These are phyloP conservation scores for Crithidia expoeki DNA, from an alignment of 208 protist genomes.

Conservation along the genomic window DNA sequence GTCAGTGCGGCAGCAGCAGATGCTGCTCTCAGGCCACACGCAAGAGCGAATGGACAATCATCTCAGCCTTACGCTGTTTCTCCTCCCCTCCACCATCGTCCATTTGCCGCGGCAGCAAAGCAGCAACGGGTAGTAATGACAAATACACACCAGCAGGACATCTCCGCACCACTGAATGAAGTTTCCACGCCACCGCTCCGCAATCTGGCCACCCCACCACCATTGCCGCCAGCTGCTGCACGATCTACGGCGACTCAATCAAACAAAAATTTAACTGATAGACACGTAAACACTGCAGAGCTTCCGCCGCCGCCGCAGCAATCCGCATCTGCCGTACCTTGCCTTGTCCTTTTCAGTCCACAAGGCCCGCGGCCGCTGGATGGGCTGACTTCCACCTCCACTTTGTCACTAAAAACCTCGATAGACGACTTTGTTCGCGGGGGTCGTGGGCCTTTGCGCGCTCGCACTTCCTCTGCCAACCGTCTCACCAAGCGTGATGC, in stretches of 20 bases:
- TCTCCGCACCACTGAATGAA: not conserved
- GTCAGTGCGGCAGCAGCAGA: not conserved
- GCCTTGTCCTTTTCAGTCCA: conserved; percentile 74
- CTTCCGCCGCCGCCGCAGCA: not conserved
- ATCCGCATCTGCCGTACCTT: conserved; percentile 13
- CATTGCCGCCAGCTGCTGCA: not conserved
- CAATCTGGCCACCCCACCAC: not conserved
- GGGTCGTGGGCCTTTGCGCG: not conserved
- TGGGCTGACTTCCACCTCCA: conserved; percentile 41
- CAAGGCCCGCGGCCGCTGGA: conserved; percentile 76
- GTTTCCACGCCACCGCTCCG: not conserved
- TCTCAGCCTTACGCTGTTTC: not conserved
- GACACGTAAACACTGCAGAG: not conserved
- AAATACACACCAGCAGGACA: not conserved
- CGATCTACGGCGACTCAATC: no score
- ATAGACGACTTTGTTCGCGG: not conserved
- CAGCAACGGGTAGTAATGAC: no score
- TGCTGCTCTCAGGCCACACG: not conserved
- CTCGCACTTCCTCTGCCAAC: not conserved
- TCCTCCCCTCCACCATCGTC: not conserved
- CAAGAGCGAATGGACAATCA: no score
- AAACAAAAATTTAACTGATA: not conserved
- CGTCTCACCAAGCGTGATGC: not conserved
- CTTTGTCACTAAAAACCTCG: not conserved
- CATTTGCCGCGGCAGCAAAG: not conserved